These are phyloP conservation scores for Stereocaulon alpinum DNA, from an alignment of 495 filamentous ascomycete genomes.

Conservation along the genomic window DNA sequence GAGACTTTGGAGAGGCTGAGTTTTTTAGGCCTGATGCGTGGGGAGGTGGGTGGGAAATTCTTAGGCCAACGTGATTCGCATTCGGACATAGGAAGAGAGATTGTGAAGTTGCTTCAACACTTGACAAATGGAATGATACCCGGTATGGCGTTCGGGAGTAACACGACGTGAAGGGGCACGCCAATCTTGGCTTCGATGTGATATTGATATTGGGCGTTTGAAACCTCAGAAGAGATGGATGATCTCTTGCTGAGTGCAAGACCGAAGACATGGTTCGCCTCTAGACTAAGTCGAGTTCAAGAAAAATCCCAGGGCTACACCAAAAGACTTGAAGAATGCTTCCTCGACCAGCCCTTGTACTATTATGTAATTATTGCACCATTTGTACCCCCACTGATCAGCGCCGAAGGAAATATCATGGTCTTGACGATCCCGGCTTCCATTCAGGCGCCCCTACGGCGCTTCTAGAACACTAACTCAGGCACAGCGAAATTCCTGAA, in stretches of 20 bases:
- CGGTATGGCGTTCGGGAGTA: neutral
- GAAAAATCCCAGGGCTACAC: too few species aligned
- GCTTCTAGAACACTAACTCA: too few species aligned
- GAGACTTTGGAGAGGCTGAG: constrained; percentile 19
- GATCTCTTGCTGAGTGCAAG: neutral
- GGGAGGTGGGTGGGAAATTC: neutral
- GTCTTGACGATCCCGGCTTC: too few species aligned
- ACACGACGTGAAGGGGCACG: neutral
- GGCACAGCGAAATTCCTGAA: too few species aligned
- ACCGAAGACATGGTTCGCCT: too few species aligned
- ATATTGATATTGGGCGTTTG: neutral
- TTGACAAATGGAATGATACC: neutral
- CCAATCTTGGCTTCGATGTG: neutral
- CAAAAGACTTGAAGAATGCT: too few species aligned
- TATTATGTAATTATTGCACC: too few species aligned
- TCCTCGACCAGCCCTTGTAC: too few species aligned
- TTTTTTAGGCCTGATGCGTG: constrained; percentile 16
- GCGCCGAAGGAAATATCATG: too few species aligned
- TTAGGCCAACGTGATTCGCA: neutral
- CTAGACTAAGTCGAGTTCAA: too few species aligned
- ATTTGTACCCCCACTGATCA: too few species aligned
- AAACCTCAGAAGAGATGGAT: neutral
- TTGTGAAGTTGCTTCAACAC: neutral
- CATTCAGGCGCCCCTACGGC: too few species aligned
- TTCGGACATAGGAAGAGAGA: neutral